Evolutionary conservation across 352 stramenopile species (phyloP).

Genomic region (Thraustotheca clavata): DNA sequence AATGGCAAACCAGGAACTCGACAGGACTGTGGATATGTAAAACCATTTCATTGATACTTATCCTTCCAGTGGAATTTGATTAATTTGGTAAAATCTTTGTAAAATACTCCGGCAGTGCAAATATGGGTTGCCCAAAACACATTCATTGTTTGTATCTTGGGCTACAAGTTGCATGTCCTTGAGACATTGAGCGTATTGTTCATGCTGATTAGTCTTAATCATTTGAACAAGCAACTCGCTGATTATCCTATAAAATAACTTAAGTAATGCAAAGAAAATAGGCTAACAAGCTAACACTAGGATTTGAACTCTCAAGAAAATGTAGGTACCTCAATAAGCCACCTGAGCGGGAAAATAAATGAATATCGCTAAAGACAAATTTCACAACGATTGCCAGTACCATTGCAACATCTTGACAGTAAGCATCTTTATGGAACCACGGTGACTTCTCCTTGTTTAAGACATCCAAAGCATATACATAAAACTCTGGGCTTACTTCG

Average conservation of each 20-base stretch:
- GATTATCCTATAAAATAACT: not conserved
- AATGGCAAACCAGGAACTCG: slow-evolving; percentile 42
- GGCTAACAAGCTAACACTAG: not conserved
- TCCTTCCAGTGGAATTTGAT: not conserved
- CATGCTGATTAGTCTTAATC: not conserved
- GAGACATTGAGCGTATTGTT: not conserved
- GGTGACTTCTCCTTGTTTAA: not conserved
- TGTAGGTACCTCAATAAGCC: not conserved
- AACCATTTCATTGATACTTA: not conserved
- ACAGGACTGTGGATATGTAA: slow-evolving; percentile 51
- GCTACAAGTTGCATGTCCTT: not conserved
- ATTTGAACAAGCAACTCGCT: slow-evolving; percentile 4
- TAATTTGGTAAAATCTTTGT: not conserved
- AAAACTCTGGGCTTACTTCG: not conserved
- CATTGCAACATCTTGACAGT: not conserved
- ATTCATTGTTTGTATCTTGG: slow-evolving; percentile 7
- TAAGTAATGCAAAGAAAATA: not conserved
- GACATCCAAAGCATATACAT: not conserved
- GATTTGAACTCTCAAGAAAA: not conserved
- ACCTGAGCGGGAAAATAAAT: not conserved
- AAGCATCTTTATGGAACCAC: no score
- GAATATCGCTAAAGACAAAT: not conserved
- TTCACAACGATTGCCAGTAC: slow-evolving; percentile 10
- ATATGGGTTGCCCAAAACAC: slow-evolving; percentile 6
- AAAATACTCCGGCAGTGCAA: slow-evolving; percentile 13